Base-by-base conservation (phyloP, 139 green algal genomes). In the Trebouxia sp. region DNA sequence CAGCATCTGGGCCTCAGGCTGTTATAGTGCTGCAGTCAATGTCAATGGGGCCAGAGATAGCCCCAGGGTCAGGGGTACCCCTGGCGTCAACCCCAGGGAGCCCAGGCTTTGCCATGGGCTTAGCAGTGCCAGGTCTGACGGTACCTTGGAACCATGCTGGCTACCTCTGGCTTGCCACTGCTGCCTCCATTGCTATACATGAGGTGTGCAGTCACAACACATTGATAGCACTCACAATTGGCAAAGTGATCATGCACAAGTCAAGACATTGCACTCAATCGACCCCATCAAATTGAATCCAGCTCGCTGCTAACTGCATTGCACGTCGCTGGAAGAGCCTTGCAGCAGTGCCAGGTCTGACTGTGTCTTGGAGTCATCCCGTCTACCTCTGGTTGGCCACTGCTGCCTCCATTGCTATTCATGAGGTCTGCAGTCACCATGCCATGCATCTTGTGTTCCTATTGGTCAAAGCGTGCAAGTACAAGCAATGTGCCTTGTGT, bases 341-440 rank as follows among this genome's bases (percentile, higher is more conserved):
- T 58, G 48, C n/a, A 12, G 82, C 75, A 20, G 47, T 88, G 48
- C 85, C 85, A 0, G 85, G 85, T 1, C 22, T 87, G 5, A 88
- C 85, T 3, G 56, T 88, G 24, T 82, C 85, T 1, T 74, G 42
- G 75, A 51, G 32, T 26, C 85, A 88, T 67, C 75, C 75, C 26
- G 42, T 66, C 14, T 85, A 82, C 43, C 67, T 88, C 6, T 88
- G 85, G 85, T 32, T 87, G 22, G 85, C 82, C 3, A 78, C 82
- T 7, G 79, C 79, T 11, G 26, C 75, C 9, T 82, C 79, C 0
- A 67, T 88, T 17, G 75, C 41, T 37, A 56, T 85, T 24, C 85
- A 88, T 51, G 85, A 88, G 82, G 85, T 88, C 48, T 11, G 74
- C 28, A 74, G 17, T n/a, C n/a, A n/a, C n/a, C n/a, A n/a, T n/a